Evolutionary conservation across 2,329 filamentous ascomycete genomes (phyloP).

Genomic region (Pestalotiopsis sp.): DNA sequence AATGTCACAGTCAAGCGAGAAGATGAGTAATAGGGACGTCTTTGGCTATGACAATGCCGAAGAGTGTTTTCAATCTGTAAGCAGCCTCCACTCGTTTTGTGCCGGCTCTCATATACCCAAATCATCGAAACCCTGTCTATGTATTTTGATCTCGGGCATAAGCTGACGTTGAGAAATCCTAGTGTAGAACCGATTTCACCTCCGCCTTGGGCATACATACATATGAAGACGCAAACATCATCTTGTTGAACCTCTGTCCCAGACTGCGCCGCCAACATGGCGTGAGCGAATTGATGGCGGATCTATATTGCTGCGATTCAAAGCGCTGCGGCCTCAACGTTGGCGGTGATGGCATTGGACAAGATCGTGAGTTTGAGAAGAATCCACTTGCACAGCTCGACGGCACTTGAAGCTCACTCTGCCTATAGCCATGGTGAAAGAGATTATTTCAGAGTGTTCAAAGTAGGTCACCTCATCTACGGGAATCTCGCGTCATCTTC

Average conservation of each 20-base stretch:
- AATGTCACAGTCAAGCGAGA: background rate
- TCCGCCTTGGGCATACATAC: background rate
- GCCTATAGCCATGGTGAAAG: constrained; percentile 48
- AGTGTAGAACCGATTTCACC: constrained; percentile 4
- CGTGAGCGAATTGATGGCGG: constrained; percentile 30
- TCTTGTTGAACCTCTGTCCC: background rate
- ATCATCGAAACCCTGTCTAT: background rate
- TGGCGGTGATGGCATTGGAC: constrained; percentile 28
- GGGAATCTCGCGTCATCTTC: background rate
- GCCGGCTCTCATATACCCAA: background rate
- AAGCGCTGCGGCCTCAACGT: constrained; percentile 46
- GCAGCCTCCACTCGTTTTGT: background rate
- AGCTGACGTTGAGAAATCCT: background rate
- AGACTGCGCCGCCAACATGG: background rate
- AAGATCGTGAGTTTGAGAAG: constrained; percentile 44
- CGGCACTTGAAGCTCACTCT: background rate
- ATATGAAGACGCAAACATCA: background rate
- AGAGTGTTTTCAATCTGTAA: background rate
- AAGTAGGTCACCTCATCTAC: constrained; percentile 37
- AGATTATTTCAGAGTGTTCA: constrained; percentile 51
- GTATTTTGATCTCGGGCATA: background rate
- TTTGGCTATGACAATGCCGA: background rate
- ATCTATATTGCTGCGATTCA: constrained; percentile 53
- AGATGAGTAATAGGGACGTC: background rate
- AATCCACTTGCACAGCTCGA: background rate